Evolutionary conservation across 345 rosid genomes (phyloP).

Genomic region (Lumnitzera racemosa): DNA sequence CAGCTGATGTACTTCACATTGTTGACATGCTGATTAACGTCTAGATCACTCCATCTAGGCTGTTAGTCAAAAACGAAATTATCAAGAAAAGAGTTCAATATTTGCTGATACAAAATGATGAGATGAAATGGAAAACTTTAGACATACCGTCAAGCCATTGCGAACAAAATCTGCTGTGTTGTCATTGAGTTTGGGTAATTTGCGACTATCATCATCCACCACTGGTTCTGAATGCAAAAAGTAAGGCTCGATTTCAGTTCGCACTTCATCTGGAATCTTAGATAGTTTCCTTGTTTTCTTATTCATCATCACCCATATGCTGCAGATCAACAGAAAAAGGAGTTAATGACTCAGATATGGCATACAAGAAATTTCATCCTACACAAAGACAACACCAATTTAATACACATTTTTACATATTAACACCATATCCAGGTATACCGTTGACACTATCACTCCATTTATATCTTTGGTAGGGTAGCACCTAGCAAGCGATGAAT

Average conservation of each 20-base stretch:
- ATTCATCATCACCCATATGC: constrained; percentile 99
- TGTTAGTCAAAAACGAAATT: constrained; percentile 23
- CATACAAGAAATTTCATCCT: too few species aligned
- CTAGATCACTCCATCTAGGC: constrained; percentile 97
- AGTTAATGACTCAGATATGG: neutral
- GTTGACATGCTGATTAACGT: constrained; percentile 97
- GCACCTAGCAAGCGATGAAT: too few species aligned
- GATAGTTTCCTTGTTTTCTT: constrained; percentile 84
- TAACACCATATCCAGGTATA: too few species aligned
- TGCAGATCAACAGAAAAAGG: constrained; percentile 21
- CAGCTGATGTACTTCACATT: constrained; percentile 96
- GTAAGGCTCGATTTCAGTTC: constrained; percentile 76
- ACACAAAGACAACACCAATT: too few species aligned
- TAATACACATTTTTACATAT: too few species aligned
- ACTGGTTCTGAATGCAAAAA: constrained; percentile 69
- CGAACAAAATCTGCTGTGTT: constrained; percentile 61
- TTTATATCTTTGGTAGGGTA: too few species aligned
- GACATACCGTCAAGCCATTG: constrained; percentile 77
- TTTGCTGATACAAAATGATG: neutral
- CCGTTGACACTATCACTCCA: too few species aligned
- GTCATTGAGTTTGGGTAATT: constrained; percentile 73
- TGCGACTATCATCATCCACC: constrained; percentile 78
- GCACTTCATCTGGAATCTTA: constrained; percentile 89
- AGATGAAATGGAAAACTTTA: neutral
- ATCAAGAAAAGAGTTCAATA: neutral